Conservation (phyloP, 179 eudicot genomes). For the Patellifolia procumbens region DNA sequence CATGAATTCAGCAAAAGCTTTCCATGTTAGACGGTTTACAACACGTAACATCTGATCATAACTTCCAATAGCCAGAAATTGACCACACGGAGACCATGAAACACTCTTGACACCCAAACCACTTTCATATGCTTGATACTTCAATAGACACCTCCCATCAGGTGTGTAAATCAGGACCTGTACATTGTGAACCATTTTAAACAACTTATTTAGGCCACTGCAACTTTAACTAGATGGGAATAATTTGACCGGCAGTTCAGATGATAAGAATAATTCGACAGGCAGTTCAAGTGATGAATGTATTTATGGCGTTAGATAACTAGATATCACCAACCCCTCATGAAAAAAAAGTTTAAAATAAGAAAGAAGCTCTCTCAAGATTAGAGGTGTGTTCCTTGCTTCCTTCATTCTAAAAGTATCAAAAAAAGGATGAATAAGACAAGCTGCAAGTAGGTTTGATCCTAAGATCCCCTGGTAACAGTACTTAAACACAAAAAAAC, state of each 20-base stretch:
- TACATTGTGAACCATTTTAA: conserved; percentile 23
- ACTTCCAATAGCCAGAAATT: conserved; percentile 91
- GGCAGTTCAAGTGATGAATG: too few relatives aligned
- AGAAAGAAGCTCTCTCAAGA: neutral
- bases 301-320: neutral
- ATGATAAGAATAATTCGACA: too few relatives aligned
- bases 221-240: neutral
- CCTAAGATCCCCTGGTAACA: too few relatives aligned
- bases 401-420: too few relatives aligned
- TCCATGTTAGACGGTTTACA: conserved; percentile 92
- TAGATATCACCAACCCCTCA: neutral
- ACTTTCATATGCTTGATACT: conserved; percentile 98
- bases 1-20: conserved; percentile 85
- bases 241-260: too few relatives aligned
- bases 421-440: too few relatives aligned
- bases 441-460: too few relatives aligned
- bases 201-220: neutral
- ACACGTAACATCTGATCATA: conserved; percentile 95
- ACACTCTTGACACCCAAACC: conserved; percentile 93
- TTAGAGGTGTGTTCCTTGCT: too few relatives aligned
- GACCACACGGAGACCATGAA: conserved; percentile 99
- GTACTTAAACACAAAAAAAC: neutral
- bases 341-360: neutral
- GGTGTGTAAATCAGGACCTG: conserved; percentile 92
- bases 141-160: conserved; percentile 87